Percentiles rank a stretch among this genome's conserved stretches.
These are phyloP conservation scores for Colletotrichum orbiculare DNA, from an alignment of 2,329 filamentous ascomycete genomes.

Conservation along the genomic window DNA sequence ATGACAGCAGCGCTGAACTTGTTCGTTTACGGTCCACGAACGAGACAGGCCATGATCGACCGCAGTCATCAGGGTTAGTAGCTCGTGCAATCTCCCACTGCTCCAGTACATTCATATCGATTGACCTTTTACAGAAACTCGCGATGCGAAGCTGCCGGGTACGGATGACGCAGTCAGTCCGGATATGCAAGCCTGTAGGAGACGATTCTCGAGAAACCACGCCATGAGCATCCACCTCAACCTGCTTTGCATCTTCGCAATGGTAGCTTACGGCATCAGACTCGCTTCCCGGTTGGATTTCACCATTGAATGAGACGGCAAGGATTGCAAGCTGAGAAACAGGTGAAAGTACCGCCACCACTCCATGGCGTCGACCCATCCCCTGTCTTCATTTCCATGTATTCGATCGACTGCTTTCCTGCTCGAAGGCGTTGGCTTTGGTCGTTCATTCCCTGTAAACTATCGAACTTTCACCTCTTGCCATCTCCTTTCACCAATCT, in stretches of 20 bases:
- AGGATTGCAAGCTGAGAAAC: no score
- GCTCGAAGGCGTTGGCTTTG: no score
- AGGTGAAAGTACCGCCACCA: no score
- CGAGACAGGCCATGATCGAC: slow-evolving; percentile 45
- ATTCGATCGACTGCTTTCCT: no score
- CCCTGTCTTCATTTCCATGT: no score
- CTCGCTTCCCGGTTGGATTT: slow-evolving; percentile 41
- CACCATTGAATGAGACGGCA: slow-evolving; percentile 1
- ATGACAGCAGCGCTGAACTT: slow-evolving; percentile 48
- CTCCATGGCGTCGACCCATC: no score
- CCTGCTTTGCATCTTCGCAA: slow-evolving; percentile 47
- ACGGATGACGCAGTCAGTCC: slow-evolving; percentile 32
- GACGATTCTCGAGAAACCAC: slow-evolving; percentile 48
- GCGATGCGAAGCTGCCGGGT: slow-evolving; percentile 35
- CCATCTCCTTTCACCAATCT: no score
- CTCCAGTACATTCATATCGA: neutral
- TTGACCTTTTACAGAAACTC: slow-evolving; percentile 31
- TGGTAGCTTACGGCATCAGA: slow-evolving; percentile 45
- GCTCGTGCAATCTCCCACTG: neutral
- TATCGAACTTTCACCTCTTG: no score
- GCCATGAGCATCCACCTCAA: slow-evolving; percentile 58
- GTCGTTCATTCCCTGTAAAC: no score
- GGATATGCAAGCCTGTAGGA: slow-evolving; percentile 44
- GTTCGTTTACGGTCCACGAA: slow-evolving; percentile 50
- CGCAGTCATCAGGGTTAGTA: slow-evolving; percentile 45